Evolutionary conservation across 2,329 filamentous ascomycete genomes (phyloP).

Genomic region (Curvularia lunata): DNA sequence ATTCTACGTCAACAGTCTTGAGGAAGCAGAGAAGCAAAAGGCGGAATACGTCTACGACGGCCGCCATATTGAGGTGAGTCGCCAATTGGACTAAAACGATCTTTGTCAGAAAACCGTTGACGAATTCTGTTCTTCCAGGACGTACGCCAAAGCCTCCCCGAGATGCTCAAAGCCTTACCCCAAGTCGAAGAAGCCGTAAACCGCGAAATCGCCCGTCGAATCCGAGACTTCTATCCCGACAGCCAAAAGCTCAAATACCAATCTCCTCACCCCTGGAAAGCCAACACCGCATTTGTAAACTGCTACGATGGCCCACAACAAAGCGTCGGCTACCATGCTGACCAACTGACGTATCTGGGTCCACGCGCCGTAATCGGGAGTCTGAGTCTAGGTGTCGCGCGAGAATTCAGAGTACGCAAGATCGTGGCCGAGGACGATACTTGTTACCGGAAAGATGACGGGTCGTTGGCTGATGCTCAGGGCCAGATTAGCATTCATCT

Average conservation of each 20-base stretch:
- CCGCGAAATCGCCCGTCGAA: constrained; percentile 73
- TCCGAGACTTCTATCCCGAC: constrained; percentile 69
- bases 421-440: constrained; percentile 70
- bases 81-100: no score
- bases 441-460: constrained; percentile 46
- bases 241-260: constrained; percentile 80
- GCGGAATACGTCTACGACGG: constrained; percentile 89
- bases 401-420: constrained; percentile 86
- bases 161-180: constrained; percentile 72
- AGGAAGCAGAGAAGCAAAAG: constrained; percentile 73
- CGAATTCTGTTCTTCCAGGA: constrained; percentile 52
- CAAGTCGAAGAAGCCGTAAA: constrained; percentile 80
- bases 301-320: constrained; percentile 84
- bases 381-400: constrained; percentile 86
- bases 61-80: constrained; percentile 64
- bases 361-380: constrained; percentile 89
- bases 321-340: constrained; percentile 89
- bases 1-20: constrained; percentile 79
- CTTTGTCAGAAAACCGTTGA: no score
- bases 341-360: constrained; percentile 91
- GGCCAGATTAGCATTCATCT: constrained; percentile 93
- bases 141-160: constrained; percentile 75
- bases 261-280: constrained; percentile 73
- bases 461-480: constrained; percentile 63
- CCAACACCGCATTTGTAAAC: constrained; percentile 94